Evolutionary conservation across 164 flowering plant species (phyloP).

Genomic region (Magnolia officinalis): DNA sequence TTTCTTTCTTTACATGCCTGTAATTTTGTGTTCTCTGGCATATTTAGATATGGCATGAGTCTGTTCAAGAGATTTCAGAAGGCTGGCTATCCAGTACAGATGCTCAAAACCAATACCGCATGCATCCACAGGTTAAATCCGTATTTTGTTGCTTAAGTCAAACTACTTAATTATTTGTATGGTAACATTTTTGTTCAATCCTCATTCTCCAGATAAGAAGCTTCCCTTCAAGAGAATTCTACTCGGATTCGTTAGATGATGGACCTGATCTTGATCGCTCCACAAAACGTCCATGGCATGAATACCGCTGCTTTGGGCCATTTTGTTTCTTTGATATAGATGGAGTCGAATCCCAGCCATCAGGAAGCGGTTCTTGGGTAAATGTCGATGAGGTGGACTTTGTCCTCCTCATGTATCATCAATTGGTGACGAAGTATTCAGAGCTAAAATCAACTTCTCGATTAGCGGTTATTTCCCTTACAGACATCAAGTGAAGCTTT

Average conservation of each 20-base stretch:
- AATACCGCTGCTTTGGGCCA: slow-evolving; percentile 81
- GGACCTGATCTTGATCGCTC: slow-evolving; percentile 56
- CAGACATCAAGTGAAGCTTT: slow-evolving; percentile 73
- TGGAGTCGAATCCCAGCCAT: slow-evolving; percentile 68
- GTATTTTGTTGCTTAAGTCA: background rate
- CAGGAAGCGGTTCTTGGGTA: slow-evolving; percentile 80
- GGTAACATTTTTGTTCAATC: background rate
- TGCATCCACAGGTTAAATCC: slow-evolving; percentile 86
- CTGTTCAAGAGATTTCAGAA: slow-evolving; percentile 84
- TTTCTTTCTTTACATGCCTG: background rate
- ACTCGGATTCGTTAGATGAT: slow-evolving; percentile 69
- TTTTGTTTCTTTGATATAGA: slow-evolving; percentile 90
- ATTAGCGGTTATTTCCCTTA: slow-evolving; percentile 90
- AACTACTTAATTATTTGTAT: background rate
- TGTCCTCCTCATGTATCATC: slow-evolving; percentile 62
- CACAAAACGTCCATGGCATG: slow-evolving; percentile 78
- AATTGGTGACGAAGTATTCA: slow-evolving; percentile 56
- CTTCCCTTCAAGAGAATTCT: slow-evolving; percentile 94
- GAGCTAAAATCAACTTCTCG: slow-evolving; percentile 76
- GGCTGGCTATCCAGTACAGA: slow-evolving; percentile 90
- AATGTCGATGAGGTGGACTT: slow-evolving; percentile 84
- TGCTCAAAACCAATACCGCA: slow-evolving; percentile 97
- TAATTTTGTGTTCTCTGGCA: no score
- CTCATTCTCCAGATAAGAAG: slow-evolving; percentile 57
- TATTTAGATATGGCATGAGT: slow-evolving; percentile 67